Evolutionary conservation across 1,139 yeast species (phyloP).

Genomic region (Suhomyces taliae): DNA sequence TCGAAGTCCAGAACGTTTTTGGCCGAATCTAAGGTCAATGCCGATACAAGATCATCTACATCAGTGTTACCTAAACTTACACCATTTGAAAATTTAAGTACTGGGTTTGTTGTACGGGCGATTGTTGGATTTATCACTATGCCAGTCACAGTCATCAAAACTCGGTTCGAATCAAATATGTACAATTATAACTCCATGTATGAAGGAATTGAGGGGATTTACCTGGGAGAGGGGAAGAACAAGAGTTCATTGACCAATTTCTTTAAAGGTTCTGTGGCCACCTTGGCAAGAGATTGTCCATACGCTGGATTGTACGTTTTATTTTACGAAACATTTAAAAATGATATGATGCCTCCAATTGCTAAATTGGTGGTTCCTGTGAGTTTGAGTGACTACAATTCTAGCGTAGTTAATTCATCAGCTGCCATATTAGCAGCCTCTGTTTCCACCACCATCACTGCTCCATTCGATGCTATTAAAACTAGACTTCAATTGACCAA

Average conservation of each 20-base stretch:
- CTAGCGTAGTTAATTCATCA: conserved; percentile 63
- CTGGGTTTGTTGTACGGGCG: conserved; percentile 82
- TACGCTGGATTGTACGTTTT: conserved; percentile 91
- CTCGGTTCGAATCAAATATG: conserved; percentile 78
- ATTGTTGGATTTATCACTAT: conserved; percentile 85
- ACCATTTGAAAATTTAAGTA: conserved; percentile 63
- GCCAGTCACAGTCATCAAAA: conserved; percentile 96
- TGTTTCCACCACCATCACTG: conserved; percentile 81
- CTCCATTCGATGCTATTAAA: conserved; percentile 93
- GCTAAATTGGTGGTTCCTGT: conserved; percentile 11
- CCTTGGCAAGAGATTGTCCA: conserved; percentile 90
- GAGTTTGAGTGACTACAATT: conserved; percentile 26
- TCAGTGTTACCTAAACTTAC: conserved; percentile 67
- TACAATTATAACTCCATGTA: conserved; percentile 67
- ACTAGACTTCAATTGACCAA: conserved; percentile 75
- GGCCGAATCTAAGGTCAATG: conserved; percentile 33
- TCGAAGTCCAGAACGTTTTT: conserved; percentile 59
- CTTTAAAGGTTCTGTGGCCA: conserved; percentile 84
- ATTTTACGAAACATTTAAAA: conserved; percentile 75
- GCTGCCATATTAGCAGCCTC: conserved; percentile 78
- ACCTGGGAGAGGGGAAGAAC: conserved; percentile 39
- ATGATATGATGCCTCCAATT: conserved; percentile 27
- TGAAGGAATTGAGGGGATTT: conserved; percentile 64
- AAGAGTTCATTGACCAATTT: conserved; percentile 57
- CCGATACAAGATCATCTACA: conserved; percentile 16